Percentiles rank a stretch among this genome's conserved stretches.
Evolutionary conservation across 768 basidiomycete genomes (phyloP).

Genomic region (Lactifluus hygrophoroides): DNA sequence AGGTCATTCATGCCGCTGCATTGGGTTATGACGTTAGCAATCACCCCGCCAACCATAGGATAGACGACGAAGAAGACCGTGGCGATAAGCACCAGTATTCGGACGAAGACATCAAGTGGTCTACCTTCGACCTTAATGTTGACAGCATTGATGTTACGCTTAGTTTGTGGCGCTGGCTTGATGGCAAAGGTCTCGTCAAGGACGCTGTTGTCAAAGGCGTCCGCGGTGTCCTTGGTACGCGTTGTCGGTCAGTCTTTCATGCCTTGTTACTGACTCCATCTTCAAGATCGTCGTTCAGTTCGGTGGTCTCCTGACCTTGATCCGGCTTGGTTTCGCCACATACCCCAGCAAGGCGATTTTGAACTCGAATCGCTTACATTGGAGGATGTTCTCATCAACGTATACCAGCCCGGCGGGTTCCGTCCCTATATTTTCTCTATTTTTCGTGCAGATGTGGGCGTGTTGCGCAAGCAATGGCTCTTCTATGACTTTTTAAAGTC

Average conservation of each 20-base stretch:
- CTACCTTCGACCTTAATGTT: conserved; percentile 88
- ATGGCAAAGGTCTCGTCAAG: conserved; percentile 88
- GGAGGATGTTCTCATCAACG: conserved; percentile 88
- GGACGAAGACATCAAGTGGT: conserved; percentile 62
- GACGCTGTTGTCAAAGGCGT: conserved; percentile 92
- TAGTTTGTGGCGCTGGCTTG: conserved; percentile 85
- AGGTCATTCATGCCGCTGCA: conserved; percentile 44
- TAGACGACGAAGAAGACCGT: conserved; percentile 51
- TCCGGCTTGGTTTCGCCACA: conserved; percentile 74
- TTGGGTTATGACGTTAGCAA: conserved; percentile 70
- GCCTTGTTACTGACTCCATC: background rate
- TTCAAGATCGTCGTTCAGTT: conserved; percentile 76
- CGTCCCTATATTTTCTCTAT: conserved; percentile 88
- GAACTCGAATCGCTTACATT: conserved; percentile 83
- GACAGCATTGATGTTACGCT: conserved; percentile 95
- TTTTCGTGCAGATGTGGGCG: conserved; percentile 82
- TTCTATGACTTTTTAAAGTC: conserved; percentile 90
- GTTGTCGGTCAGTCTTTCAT: background rate
- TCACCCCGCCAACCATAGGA: conserved; percentile 60
- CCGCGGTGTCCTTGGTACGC: conserved; percentile 79
- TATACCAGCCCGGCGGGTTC: conserved; percentile 90
- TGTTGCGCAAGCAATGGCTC: conserved; percentile 85
- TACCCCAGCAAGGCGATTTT: conserved; percentile 74
- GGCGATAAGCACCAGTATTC: conserved; percentile 21
- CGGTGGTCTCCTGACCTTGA: conserved; percentile 77